These are phyloP conservation scores for Yamadazyma olivae DNA, from an alignment of 805 yeast species.

Conservation along the genomic window DNA sequence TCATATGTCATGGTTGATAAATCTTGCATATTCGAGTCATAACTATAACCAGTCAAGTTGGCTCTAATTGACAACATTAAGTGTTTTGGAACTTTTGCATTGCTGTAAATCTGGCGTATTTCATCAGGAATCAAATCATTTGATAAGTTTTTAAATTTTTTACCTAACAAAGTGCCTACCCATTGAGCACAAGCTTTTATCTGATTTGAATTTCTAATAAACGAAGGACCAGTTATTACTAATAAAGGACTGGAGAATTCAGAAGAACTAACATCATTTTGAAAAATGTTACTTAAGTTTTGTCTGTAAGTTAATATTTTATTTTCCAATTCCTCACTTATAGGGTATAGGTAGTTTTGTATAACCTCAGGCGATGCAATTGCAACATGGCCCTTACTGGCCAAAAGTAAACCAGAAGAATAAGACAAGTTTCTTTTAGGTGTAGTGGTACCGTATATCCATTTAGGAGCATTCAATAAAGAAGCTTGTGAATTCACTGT, in stretches of 20 bases:
- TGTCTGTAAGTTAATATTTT: constrained; percentile 30
- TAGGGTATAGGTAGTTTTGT: constrained; percentile 38
- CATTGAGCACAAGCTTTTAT: constrained; percentile 41
- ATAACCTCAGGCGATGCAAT: constrained; percentile 44
- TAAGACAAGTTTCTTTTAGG: constrained; percentile 5
- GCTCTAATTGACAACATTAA: constrained; percentile 34
- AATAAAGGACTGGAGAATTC: constrained; percentile 19
- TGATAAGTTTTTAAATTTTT: constrained; percentile 5
- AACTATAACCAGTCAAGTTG: constrained; percentile 29
- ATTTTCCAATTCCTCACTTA: constrained; percentile 20
- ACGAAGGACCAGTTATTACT: constrained; percentile 40
- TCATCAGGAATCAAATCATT: constrained; percentile 3
- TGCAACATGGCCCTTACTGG: constrained; percentile 32
- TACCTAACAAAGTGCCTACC: constrained; percentile 24
- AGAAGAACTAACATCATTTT: not conserved
- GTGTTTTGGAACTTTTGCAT: constrained; percentile 7
- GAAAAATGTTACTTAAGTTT: constrained; percentile 16
- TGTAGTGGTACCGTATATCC: constrained; percentile 10
- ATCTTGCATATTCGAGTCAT: not conserved
- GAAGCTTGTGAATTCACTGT: not conserved
- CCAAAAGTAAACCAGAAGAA: constrained; percentile 18
- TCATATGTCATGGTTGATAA: constrained; percentile 24
- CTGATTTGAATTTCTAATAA: constrained; percentile 27
- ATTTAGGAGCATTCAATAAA: constrained; percentile 8
- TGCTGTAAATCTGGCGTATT: constrained; percentile 5